These are phyloP conservation scores for Fusarium duplospermum DNA, from an alignment of 2,329 filamentous ascomycete species.

Conservation along the genomic window DNA sequence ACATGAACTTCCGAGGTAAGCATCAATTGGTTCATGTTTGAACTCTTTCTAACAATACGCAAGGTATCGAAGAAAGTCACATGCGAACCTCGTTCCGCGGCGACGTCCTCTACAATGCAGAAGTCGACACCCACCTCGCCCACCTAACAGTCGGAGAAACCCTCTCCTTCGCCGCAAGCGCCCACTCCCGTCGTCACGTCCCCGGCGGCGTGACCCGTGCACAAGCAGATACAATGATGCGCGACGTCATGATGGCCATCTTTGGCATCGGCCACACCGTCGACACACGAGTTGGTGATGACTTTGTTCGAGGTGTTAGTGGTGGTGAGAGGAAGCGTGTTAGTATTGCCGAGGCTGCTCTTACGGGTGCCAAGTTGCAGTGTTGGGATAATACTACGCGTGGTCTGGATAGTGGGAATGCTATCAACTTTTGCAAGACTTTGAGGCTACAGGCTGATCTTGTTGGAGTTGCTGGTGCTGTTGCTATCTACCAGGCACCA, in stretches of 20 bases:
- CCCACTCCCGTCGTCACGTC: constrained; percentile 70
- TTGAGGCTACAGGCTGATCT: constrained; percentile 44
- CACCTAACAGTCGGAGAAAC: constrained; percentile 75
- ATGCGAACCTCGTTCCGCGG: constrained; percentile 61
- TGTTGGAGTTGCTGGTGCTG: constrained; percentile 41
- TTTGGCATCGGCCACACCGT: constrained; percentile 81
- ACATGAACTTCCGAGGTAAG: constrained; percentile 65
- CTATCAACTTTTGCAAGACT: constrained; percentile 43
- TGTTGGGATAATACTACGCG: constrained; percentile 50
- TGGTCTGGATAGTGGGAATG: constrained; percentile 45
- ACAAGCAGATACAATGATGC: constrained; percentile 40
- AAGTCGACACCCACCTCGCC: constrained; percentile 73
- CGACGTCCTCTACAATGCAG: constrained; percentile 73
- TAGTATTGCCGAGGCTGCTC: constrained; percentile 76
- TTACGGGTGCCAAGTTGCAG: constrained; percentile 42
- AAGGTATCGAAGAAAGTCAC: constrained; percentile 45
- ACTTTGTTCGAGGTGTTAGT: constrained; percentile 76
- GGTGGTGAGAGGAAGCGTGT: constrained; percentile 84
- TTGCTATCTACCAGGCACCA: constrained; percentile 70
- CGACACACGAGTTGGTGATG: constrained; percentile 78
- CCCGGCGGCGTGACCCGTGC: constrained; percentile 26
- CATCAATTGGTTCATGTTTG: fast-evolving
- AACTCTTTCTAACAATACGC: neutral
- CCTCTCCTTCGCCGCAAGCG: constrained; percentile 71
- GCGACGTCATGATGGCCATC: constrained; percentile 75